These are phyloP conservation scores for Cyberlindnera saturnus DNA, from an alignment of 805 yeast genomes.

Conservation along the genomic window DNA sequence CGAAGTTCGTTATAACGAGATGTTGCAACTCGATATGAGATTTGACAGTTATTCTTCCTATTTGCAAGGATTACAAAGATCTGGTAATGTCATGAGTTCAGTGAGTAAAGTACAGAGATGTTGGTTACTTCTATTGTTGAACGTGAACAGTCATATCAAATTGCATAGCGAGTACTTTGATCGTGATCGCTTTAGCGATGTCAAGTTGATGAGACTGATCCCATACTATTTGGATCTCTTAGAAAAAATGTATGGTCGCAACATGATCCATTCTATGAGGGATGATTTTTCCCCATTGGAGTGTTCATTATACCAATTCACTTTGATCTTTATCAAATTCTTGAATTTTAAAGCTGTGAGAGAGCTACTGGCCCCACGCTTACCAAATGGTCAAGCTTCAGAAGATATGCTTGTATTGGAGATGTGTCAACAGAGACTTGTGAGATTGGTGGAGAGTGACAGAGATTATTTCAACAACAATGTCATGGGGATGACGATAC, in stretches of 20 bases:
- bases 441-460: slow-evolving; percentile 5
- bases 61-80: slow-evolving; percentile 1
- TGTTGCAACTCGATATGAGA: slow-evolving; percentile 8
- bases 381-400: background rate
- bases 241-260: background rate
- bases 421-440: slow-evolving; percentile 3
- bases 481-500: too few species aligned
- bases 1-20: slow-evolving; percentile 3
- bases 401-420: slow-evolving; percentile 5
- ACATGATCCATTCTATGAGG: slow-evolving; percentile 5
- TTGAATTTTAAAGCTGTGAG: slow-evolving; percentile 16
- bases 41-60: slow-evolving; percentile 10
- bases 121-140: slow-evolving; percentile 6
- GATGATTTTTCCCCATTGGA: slow-evolving; percentile 13
- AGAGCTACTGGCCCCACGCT: slow-evolving; percentile 2
- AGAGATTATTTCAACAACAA: background rate
- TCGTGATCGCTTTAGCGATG: slow-evolving; percentile 10
- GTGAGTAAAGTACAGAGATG: slow-evolving; percentile 1
- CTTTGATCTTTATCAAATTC: slow-evolving; percentile 17
- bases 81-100: background rate
- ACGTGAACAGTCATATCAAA: slow-evolving; percentile 12
- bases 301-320: slow-evolving; percentile 17
- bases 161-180: slow-evolving; percentile 14
- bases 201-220: slow-evolving; percentile 9
- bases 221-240: slow-evolving; percentile 1